Evolutionary conservation across 2,329 filamentous ascomycete species (phyloP), one percentile per base, ranked within the genome.

Genomic region (Juglanconis sp.): DNA sequence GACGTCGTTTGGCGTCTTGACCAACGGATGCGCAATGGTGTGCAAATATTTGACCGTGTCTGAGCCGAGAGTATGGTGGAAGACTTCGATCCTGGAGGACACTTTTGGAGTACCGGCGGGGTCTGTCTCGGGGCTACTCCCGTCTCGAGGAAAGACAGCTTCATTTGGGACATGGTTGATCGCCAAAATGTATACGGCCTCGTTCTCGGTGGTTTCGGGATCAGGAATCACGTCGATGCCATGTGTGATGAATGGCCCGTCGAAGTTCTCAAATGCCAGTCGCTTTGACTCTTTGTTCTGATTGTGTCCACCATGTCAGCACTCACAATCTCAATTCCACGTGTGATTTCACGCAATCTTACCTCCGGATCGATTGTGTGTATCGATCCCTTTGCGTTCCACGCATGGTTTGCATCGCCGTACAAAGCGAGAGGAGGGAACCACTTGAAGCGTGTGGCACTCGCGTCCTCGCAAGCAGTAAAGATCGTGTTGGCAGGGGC

Each of bases 161-260:
- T 55, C 49, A 24, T 85, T 80, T 0, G 84, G 80, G 1, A 81
- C 65, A 58, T 88, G 86, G 64, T 88, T 88, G 53, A 88, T 70
- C 0, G 81, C 84, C 57, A 83, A 84, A 50, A 88, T 81, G 64
- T 85, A 87, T 5, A 87, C 79, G 0, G 81, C 72, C 1, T 74
- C 67, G 9, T 68, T 68, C 3, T 62, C 62, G 2, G 70, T 40
- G 2, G 66, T 66, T 2, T 76, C 66, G 0, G 77, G 78, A 62
- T 86, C 82, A 3, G 74, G 68, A n/a, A 85, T 76, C 6, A 88
- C 74, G 60, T 85, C 83, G 62, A 88, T 84, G 1, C 85, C 85
- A 63, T 88, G 85, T 0, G 85, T 85, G 5, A 81, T 67, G 53
- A 87, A 86, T 0, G 82, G 75, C 0, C 76, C 76, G 1, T 77